A percentile compares a stretch with the other conserved stretches of the same genome.
These are phyloP conservation scores for Clavispora asparagi DNA, from an alignment of 805 yeast species.

Conservation along the genomic window DNA sequence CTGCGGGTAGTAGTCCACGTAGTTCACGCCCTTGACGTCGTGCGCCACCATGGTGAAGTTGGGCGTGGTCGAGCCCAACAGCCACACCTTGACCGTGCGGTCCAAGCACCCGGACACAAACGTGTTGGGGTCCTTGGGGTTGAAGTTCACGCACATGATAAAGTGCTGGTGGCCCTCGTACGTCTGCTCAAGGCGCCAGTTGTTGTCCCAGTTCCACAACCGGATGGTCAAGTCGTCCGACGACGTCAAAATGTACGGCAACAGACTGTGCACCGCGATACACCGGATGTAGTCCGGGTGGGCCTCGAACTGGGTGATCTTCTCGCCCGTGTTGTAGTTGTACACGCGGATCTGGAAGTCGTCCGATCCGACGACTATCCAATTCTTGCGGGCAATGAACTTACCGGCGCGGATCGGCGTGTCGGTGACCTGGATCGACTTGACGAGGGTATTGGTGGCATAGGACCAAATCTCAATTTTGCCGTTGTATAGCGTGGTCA, in stretches of 20 bases:
- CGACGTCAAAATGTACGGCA: conserved; percentile 82
- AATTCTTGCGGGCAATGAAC: conserved; percentile 91
- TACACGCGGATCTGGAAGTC: conserved; percentile 92
- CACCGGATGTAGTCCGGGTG: conserved; percentile 96
- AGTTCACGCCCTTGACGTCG: conserved; percentile 90
- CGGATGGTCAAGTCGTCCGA: conserved; percentile 89
- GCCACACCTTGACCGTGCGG: conserved; percentile 96
- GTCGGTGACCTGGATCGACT: conserved; percentile 90
- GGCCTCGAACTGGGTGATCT: conserved; percentile 91
- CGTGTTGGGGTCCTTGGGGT: conserved; percentile 96
- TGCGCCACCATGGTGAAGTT: conserved; percentile 91
- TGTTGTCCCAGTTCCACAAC: conserved; percentile 96
- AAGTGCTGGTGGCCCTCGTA: conserved; percentile 96
- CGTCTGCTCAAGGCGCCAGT: conserved; percentile 84
- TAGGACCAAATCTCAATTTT: conserved; percentile 91
- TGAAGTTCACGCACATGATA: conserved; percentile 90
- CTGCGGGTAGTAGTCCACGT: conserved; percentile 93
- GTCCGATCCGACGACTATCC: conserved; percentile 95
- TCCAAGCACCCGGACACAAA: conserved; percentile 97
- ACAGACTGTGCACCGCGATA: conserved; percentile 90
- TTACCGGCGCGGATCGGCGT: conserved; percentile 95
- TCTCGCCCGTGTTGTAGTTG: conserved; percentile 94
- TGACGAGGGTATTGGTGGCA: conserved; percentile 77
- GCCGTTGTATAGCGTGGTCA: conserved; percentile 88
- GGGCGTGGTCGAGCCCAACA: conserved; percentile 78